These are phyloP conservation scores for Aspergillus jensenii DNA, from an alignment of 2,329 filamentous ascomycete genomes.

Conservation along the genomic window DNA sequence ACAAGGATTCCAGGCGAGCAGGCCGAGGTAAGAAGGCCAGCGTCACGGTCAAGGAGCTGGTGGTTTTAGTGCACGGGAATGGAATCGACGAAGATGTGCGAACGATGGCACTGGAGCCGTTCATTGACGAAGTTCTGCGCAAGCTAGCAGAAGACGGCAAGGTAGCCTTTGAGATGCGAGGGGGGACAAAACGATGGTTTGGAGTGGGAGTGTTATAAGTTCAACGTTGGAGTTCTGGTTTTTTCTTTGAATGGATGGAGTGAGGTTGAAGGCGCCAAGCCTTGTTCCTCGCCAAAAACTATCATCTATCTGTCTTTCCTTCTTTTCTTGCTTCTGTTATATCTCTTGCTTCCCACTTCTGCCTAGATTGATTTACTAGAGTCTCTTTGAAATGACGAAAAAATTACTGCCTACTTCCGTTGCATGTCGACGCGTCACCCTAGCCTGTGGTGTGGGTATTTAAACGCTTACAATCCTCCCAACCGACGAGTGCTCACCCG, in stretches of 20 bases:
- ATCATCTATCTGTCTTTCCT: neutral
- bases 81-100: slow-evolving; percentile 31
- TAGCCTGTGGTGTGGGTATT: neutral
- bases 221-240: too few species aligned
- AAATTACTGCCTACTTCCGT: neutral
- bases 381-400: neutral
- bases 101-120: slow-evolving; percentile 43
- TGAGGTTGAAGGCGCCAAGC: slow-evolving; percentile 4
- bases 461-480: neutral
- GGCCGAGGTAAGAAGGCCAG: slow-evolving; percentile 29
- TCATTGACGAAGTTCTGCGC: slow-evolving; percentile 43
- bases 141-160: slow-evolving; percentile 47
- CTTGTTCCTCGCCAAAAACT: neutral
- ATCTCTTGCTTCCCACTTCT: neutral
- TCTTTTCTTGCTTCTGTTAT: neutral
- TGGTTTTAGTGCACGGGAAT: slow-evolving; percentile 45
- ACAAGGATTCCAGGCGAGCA: slow-evolving; percentile 7
- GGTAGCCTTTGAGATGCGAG: slow-evolving; percentile 43
- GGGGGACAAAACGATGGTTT: slow-evolving; percentile 43
- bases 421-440: neutral
- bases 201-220: neutral
- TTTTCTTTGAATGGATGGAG: neutral
- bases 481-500: neutral
- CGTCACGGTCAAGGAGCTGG: slow-evolving; percentile 45
- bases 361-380: neutral